Conservation (phyloP, 257 asterid species). For the Datura wrightii region DNA sequence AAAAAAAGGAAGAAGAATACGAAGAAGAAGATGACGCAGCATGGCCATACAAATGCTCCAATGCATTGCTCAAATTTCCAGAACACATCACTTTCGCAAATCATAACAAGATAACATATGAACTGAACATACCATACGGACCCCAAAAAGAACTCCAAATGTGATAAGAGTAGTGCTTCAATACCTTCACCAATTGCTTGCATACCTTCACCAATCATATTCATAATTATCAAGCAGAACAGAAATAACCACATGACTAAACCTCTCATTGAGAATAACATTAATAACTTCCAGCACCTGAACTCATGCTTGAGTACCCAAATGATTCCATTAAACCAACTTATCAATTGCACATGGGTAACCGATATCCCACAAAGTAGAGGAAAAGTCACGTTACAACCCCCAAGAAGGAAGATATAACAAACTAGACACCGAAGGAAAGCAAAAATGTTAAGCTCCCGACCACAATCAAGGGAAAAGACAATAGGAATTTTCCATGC, state of each 20-base stretch:
- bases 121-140: background rate
- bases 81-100: background rate
- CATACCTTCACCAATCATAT: background rate
- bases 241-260: background rate
- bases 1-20: no score
- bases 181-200: background rate
- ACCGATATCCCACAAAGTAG: background rate
- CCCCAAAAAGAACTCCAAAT: background rate
- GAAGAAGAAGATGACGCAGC: no score
- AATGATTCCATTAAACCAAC: background rate
- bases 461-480: background rate
- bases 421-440: background rate
- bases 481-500: background rate
- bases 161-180: background rate
- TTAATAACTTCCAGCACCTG: background rate
- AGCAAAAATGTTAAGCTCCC: background rate
- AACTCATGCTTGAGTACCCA: slow-evolving; percentile 18
- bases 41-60: background rate
- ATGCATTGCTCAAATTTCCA: background rate
- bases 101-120: background rate
- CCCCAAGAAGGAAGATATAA: background rate
- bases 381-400: background rate
- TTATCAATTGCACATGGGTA: background rate
- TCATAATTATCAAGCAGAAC: background rate
- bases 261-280: background rate